These are phyloP conservation scores for Cylindrotheca fusiformis DNA, from an alignment of 108 stramenopile species.

Conservation along the genomic window DNA sequence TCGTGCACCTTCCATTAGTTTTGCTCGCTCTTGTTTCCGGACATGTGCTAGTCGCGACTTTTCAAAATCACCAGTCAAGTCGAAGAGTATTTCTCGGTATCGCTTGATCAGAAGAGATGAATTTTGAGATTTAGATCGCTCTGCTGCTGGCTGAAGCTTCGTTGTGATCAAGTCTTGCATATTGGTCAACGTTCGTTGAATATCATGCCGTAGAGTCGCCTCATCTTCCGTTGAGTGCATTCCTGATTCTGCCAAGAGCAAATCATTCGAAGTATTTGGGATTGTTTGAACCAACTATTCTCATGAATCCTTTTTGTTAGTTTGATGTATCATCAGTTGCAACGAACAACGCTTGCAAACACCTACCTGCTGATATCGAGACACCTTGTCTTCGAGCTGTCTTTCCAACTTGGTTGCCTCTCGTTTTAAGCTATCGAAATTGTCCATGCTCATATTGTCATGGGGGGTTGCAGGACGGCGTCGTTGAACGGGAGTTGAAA, in stretches of 20 bases:
- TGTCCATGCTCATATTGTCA: constrained; percentile 43
- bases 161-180: constrained; percentile 69
- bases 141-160: constrained; percentile 63
- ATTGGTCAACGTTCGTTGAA: constrained; percentile 58
- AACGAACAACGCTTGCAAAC: background rate
- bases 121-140: constrained; percentile 47
- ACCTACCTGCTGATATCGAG: constrained; percentile 79
- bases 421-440: constrained; percentile 72
- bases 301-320: too few species aligned
- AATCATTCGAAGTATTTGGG: constrained; percentile 25
- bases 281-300: constrained; percentile 37
- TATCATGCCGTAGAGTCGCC: constrained; percentile 62
- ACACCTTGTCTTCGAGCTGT: constrained; percentile 73
- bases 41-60: constrained; percentile 51
- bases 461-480: constrained; percentile 13
- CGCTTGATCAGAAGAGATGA: constrained; percentile 66
- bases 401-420: constrained; percentile 83
- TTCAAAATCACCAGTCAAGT: constrained; percentile 70
- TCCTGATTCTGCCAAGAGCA: constrained; percentile 66
- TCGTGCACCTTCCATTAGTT: constrained; percentile 63
- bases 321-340: too few species aligned
- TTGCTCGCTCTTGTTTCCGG: constrained; percentile 60
- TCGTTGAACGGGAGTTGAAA: constrained; percentile 28
- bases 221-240: constrained; percentile 54
- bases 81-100: constrained; percentile 85